Evolutionary conservation across 352 stramenopile species (phyloP), one percentile per base, ranked within the genome.

Genomic region (Elongisporangium undulatum): DNA sequence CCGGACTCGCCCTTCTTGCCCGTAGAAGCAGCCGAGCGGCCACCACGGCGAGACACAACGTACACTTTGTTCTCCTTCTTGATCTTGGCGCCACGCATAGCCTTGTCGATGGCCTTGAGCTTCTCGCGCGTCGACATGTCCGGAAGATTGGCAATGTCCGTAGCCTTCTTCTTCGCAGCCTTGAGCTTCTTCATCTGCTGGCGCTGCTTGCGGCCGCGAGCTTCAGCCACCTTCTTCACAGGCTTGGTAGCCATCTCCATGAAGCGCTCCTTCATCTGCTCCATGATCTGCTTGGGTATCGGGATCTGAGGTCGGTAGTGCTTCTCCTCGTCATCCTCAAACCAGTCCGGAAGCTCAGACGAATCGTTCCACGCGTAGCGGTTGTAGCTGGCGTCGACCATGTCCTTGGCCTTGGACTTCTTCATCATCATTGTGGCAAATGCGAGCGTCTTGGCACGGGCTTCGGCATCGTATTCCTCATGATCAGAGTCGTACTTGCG

Each of bases 321-420:
- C 62, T 96, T 95, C 69, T 96, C 83, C 62, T 98, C 95, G 54
- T 98, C 94, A 53, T 98, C 95, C 4, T 94, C 66, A 68, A 99
- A 99, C 98, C 98, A 99, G 59, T 99, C 91, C 0, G 98, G 98
- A 8, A 99, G 61, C 41, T 96, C 92, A 9, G 82, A 53, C 1
- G 94, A 86, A 76, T 99, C 97, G 70, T 99, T 99, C 96, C 97
- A 99, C 4, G 97, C 92, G 70, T 97, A 99, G 0, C 98, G 94
- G 74, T 99, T 99, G 89, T 99, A 99, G 23, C 91, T 98, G 2
- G 97, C 89, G 69, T 99, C 98, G 5, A 99, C 93, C 56, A 99
- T 67, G 22, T 98, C 95, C 70, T 99, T 99, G 8, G 96, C 95
- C 60, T 98, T 98, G 0, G 85, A 97, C 59, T 97, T 92, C 38